phyloP scores from a whole-genome alignment of 148 eudicot species.

The Silene uniflora region DNA sequence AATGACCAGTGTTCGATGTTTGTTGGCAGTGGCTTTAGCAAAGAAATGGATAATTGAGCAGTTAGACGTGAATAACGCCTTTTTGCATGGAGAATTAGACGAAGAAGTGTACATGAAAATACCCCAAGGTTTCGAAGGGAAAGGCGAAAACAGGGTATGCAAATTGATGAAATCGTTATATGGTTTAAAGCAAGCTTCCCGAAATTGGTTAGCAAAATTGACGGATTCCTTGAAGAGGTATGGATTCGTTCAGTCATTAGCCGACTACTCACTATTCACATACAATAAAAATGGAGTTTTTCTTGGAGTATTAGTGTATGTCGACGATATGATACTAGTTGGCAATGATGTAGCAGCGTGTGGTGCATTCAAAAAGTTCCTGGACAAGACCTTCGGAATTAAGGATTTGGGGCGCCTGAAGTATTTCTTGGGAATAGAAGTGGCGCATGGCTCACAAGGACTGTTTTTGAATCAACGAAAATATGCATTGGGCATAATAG shows the following conservation, averaged over 20 bases:
- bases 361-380: neutral
- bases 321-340: neutral
- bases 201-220: neutral
- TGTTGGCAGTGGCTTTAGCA: too few relatives aligned
- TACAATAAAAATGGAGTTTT: neutral
- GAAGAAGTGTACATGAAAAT: neutral
- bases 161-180: neutral
- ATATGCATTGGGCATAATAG: neutral
- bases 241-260: neutral
- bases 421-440: neutral
- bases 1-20: too few relatives aligned
- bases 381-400: neutral
- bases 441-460: neutral
- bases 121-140: neutral
- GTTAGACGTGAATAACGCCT: too few relatives aligned
- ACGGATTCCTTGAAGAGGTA: neutral
- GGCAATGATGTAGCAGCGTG: neutral
- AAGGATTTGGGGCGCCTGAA: conserved; percentile 1
- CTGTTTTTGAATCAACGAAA: conserved; percentile 8
- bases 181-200: neutral
- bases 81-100: too few relatives aligned
- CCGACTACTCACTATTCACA: neutral
- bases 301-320: neutral
- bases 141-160: neutral
- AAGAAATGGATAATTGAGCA: too few relatives aligned